A percentile compares a stretch with the other conserved stretches of the same genome.
phyloP scores from a whole-genome alignment of 1,284 basidiomycete genomes.

The Ustilago lituana region DNA sequence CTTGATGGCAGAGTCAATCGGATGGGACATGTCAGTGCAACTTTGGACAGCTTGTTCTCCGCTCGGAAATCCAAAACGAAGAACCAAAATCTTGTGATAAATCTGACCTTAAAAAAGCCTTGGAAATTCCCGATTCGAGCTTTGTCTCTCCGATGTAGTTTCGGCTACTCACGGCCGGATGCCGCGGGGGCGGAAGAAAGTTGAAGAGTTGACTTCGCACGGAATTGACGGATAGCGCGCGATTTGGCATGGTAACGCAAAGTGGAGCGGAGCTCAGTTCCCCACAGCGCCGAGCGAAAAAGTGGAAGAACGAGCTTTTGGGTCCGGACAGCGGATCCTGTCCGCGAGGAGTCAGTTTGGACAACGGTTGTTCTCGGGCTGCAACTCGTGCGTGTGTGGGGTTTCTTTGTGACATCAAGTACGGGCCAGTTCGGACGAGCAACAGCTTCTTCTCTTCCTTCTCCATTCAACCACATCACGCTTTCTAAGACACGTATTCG shows the following conservation, averaged over 20 bases:
- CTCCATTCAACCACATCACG: neutral
- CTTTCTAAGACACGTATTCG: neutral
- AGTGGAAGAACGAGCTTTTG: slow-evolving; percentile 20
- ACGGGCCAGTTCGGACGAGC: slow-evolving; percentile 7
- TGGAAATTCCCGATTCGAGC: neutral
- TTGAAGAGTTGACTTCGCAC: slow-evolving; percentile 12
- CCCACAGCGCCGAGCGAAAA: slow-evolving; percentile 15
- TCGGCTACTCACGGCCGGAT: slow-evolving; percentile 20
- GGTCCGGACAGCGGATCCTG: slow-evolving; percentile 4
- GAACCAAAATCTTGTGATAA: neutral
- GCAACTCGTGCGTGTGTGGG: no score
- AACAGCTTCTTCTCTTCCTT: neutral
- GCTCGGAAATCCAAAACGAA: neutral
- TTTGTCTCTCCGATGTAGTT: slow-evolving; percentile 2
- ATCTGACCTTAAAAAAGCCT: neutral
- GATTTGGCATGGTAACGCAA: no score
- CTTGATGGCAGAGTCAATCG: neutral
- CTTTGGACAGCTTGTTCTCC: slow-evolving; percentile 1
- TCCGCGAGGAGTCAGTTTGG: slow-evolving; percentile 11
- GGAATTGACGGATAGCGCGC: slow-evolving; percentile 30
- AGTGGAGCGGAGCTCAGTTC: slow-evolving; percentile 11
- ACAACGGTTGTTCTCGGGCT: neutral
- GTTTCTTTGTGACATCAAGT: no score
- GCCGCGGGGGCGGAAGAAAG: slow-evolving; percentile 46
- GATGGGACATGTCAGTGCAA: slow-evolving; percentile 3